These are phyloP conservation scores for Mikania micrantha DNA, from an alignment of 129 eudicot species.

Conservation along the genomic window DNA sequence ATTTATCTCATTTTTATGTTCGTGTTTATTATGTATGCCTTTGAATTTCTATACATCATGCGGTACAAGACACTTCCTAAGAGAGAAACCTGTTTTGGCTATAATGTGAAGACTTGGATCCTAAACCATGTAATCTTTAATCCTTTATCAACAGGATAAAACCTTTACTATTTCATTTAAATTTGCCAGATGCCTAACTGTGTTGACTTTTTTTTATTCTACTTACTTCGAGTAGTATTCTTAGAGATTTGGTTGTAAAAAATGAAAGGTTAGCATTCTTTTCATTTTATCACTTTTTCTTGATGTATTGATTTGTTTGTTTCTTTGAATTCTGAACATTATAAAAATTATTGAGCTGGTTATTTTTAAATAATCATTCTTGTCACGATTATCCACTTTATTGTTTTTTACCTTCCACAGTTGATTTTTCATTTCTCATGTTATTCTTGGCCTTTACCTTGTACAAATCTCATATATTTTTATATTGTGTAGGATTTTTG, in stretches of 20 bases:
- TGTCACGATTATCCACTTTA: not conserved
- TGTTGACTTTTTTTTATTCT: not conserved
- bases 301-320: no score
- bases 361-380: not conserved
- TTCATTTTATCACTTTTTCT: not conserved
- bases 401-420: not conserved
- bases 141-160: no score
- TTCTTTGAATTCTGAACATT: not conserved
- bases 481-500: conserved; percentile 1
- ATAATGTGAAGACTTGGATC: no score
- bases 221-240: no score
- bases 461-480: not conserved
- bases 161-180: not conserved
- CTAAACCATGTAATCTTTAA: no score
- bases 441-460: not conserved
- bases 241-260: not conserved
- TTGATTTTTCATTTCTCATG: not conserved
- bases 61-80: not conserved
- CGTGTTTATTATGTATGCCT: conserved; percentile 7
- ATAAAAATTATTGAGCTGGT: not conserved
- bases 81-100: not conserved
- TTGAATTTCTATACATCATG: conserved; percentile 7
- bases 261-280: not conserved
- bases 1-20: not conserved
- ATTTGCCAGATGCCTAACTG: not conserved